phyloP scores from a whole-genome alignment of 2,329 filamentous ascomycete genomes.

The Plectosphaerella cucumerina region DNA sequence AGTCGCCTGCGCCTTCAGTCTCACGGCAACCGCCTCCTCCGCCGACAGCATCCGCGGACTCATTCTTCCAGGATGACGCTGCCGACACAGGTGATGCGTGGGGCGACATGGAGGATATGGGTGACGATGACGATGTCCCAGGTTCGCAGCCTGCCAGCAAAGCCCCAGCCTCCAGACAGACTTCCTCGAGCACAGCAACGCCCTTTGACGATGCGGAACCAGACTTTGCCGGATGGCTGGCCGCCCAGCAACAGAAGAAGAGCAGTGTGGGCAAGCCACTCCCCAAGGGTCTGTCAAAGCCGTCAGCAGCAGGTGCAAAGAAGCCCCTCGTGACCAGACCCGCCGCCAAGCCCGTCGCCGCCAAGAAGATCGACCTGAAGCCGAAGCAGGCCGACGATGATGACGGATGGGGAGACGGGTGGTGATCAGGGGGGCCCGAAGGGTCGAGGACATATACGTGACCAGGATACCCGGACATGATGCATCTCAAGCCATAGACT shows the following conservation, averaged over 20 bases:
- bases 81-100: conserved; percentile 70
- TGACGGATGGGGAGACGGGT: conserved; percentile 64
- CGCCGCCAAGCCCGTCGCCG: conserved; percentile 35
- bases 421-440: conserved; percentile 32
- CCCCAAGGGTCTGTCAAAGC: conserved; percentile 78
- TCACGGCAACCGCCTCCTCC: conserved; percentile 46
- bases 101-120: conserved; percentile 62
- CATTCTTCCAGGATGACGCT: conserved; percentile 52
- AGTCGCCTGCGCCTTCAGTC: conserved; percentile 41
- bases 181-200: conserved; percentile 27
- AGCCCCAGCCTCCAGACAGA: conserved; percentile 17
- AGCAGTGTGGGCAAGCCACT: conserved; percentile 55
- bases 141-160: conserved; percentile 32
- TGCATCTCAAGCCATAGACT: neutral
- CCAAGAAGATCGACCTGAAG: conserved; percentile 68
- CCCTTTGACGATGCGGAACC: conserved; percentile 84
- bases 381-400: conserved; percentile 56
- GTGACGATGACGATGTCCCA: conserved; percentile 33
- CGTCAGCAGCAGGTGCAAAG: conserved; percentile 31
- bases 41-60: conserved; percentile 29
- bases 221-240: conserved; percentile 93
- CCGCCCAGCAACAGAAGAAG: conserved; percentile 78
- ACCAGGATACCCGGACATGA: neutral
- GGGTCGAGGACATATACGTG: neutral
- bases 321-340: conserved; percentile 33